A percentile compares a stretch with the other conserved stretches of the same genome.
Conservation (phyloP, 2,329 filamentous ascomycete genomes). For the Fusarium burgessii region DNA sequence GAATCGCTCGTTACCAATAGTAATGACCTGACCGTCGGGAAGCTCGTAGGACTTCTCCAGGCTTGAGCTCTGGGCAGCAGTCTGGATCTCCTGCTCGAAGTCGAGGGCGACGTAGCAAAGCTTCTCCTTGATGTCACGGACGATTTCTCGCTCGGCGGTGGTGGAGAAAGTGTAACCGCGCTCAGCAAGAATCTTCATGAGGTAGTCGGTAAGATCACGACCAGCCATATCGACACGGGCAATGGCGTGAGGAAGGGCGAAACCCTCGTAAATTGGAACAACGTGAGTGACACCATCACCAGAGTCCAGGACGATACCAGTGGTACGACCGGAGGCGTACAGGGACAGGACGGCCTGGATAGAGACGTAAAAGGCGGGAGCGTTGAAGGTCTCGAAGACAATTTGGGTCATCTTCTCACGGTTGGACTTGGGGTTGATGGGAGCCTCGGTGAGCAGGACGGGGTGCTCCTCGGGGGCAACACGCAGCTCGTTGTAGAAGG, state of each 20-base stretch:
- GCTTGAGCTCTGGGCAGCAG: constrained; percentile 96
- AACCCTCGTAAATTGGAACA: constrained; percentile 99
- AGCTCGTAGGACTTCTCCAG: constrained; percentile 99
- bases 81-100: constrained; percentile 99
- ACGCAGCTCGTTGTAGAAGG: constrained; percentile 99
- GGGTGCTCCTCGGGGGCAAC: constrained; percentile 99
- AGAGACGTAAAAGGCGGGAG: constrained; percentile 99
- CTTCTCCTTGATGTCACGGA: constrained; percentile 99
- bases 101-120: constrained; percentile 99
- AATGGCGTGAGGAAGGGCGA: constrained; percentile 99
- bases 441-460: constrained; percentile 97
- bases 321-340: constrained; percentile 99
- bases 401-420: constrained; percentile 99
- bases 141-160: constrained; percentile 99
- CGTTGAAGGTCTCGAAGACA: constrained; percentile 99
- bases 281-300: constrained; percentile 99
- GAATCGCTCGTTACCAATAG: constrained; percentile 99
- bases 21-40: constrained; percentile 99
- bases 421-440: constrained; percentile 99
- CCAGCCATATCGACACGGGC: constrained; percentile 99
- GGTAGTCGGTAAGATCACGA: constrained; percentile 99
- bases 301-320: constrained; percentile 99
- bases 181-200: constrained; percentile 99
- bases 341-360: constrained; percentile 99
- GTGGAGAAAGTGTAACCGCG: constrained; percentile 99